Evolutionary conservation across 2,329 filamentous ascomycete genomes (phyloP), one percentile per base, ranked within the genome.

Genomic region (Fusarium caatingaense): DNA sequence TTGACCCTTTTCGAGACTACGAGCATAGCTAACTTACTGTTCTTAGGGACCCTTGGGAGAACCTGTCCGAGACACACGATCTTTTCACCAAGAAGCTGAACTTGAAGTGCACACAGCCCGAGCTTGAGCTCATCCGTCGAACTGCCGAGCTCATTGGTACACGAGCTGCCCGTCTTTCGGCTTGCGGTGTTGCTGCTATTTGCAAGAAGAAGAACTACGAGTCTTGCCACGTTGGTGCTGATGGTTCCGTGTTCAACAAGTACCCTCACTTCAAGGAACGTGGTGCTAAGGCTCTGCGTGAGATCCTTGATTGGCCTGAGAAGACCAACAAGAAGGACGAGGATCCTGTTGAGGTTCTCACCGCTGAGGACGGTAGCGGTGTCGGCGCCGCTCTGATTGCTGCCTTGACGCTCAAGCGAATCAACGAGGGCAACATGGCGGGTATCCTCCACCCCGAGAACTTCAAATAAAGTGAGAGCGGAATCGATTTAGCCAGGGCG

Each of bases 241-340:
- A 99, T 78, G 96, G 96, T 40, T 97, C 93, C 20, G 95, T 99
- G 57, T 99, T 99, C 85, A 98, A 97, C 87, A 98, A 98, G 81
- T 99, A 99, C 83, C 96, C 96, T 15, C 92, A 97, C 83, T 99
- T 99, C 88, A 98, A 98, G 86, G 89, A 90, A 61, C 92, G 96
- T 57, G 94, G 95, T 59, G 95, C 96, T 16, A 87, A 91, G 79
- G 96, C 96, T 28, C 88, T 99, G 56, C 90, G 93, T 58, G 96
- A 99, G 85, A 98, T 99, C 72, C 89, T 99, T 40, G 95, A 97
- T 84, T 98, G 95, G 94, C 89, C 92, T 5, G 89, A 78, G 49
- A 92, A 93, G 83, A 86, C 85, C 65, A 83, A 82, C 73, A 79
- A 86, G 51, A 91, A 90, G 80, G 91, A 93, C 76, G 91, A 94